These are phyloP conservation scores for Cystobasidium onofrii DNA, from an alignment of 768 basidiomycete genomes.

Conservation along the genomic window DNA sequence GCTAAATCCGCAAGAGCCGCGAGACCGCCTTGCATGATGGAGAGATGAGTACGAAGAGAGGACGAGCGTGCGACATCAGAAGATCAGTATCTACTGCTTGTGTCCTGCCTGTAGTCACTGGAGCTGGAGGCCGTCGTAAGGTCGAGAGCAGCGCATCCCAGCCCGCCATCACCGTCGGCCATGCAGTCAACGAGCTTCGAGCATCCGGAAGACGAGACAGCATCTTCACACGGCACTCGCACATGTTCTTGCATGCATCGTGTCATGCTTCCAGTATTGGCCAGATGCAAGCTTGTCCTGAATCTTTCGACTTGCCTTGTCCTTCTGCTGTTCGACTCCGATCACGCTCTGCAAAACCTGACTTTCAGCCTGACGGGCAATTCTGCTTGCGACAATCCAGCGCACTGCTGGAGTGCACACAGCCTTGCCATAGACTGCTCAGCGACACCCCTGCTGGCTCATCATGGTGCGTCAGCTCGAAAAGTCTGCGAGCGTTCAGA, in stretches of 20 bases:
- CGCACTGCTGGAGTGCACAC: not conserved
- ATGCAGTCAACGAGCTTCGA: no score
- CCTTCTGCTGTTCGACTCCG: not conserved
- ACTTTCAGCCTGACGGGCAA: not conserved
- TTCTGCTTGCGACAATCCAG: not conserved
- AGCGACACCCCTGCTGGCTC: not conserved
- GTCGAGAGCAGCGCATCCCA: no score
- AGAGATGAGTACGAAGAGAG: not conserved
- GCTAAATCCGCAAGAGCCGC: no score
- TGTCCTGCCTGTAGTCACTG: no score
- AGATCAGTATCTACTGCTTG: no score
- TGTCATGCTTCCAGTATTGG: no score
- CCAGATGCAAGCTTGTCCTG: not conserved
- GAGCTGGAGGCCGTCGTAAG: not conserved
- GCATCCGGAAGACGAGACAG: no score
- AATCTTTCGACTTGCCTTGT: not conserved
- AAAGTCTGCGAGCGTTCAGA: not conserved
- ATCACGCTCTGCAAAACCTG: not conserved
- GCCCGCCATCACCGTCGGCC: no score
- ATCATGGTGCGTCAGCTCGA: not conserved
- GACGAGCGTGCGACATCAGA: no score
- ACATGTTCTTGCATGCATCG: no score
- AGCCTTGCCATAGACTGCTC: not conserved
- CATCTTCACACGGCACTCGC: no score
- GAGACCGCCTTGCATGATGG: no score